These are phyloP conservation scores for Ophiocordyceps camponoti-rufipedis DNA, from an alignment of 2,329 filamentous ascomycete species.

Conservation along the genomic window DNA sequence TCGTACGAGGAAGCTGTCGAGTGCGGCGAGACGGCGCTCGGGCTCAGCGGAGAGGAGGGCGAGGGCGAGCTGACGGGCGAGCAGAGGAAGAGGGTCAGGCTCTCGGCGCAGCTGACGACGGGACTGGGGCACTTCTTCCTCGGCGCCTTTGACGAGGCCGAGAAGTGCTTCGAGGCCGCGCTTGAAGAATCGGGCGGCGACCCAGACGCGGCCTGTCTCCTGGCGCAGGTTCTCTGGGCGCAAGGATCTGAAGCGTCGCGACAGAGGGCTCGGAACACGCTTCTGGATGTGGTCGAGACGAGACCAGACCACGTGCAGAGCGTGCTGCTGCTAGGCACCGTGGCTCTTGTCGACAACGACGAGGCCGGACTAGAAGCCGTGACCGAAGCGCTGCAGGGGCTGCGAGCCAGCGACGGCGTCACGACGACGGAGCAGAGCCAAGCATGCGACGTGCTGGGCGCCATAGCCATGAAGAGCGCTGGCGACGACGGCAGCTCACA, in stretches of 20 bases:
- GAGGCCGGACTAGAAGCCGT: conserved; percentile 66
- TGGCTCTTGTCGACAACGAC: conserved; percentile 68
- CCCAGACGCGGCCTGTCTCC: conserved; percentile 69
- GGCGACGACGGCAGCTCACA: conserved; percentile 21
- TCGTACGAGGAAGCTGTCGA: conserved; percentile 53
- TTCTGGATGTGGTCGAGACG: conserved; percentile 64
- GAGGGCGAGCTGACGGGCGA: conserved; percentile 47
- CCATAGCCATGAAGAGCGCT: conserved; percentile 52
- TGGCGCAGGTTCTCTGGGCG: conserved; percentile 88
- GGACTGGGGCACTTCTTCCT: conserved; percentile 68
- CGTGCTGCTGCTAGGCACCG: conserved; percentile 63
- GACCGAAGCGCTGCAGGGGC: conserved; percentile 51
- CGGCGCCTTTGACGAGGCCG: conserved; percentile 45
- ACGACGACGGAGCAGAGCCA: conserved; percentile 44
- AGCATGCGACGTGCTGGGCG: conserved; percentile 59
- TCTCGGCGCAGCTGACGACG: conserved; percentile 73
- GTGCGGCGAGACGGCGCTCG: conserved; percentile 63
- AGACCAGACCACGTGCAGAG: conserved; percentile 61
- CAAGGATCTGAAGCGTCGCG: conserved; percentile 59
- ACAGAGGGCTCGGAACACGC: conserved; percentile 55
- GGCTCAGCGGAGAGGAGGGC: conserved; percentile 56
- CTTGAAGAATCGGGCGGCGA: conserved; percentile 58
- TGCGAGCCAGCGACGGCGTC: conserved; percentile 51
- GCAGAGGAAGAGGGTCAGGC: conserved; percentile 48
- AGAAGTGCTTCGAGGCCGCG: conserved; percentile 64